Percentiles rank a stretch among this genome's conserved stretches.
Evolutionary conservation across 2,329 filamentous ascomycete species (phyloP).

Genomic region (Beauveria sp.): DNA sequence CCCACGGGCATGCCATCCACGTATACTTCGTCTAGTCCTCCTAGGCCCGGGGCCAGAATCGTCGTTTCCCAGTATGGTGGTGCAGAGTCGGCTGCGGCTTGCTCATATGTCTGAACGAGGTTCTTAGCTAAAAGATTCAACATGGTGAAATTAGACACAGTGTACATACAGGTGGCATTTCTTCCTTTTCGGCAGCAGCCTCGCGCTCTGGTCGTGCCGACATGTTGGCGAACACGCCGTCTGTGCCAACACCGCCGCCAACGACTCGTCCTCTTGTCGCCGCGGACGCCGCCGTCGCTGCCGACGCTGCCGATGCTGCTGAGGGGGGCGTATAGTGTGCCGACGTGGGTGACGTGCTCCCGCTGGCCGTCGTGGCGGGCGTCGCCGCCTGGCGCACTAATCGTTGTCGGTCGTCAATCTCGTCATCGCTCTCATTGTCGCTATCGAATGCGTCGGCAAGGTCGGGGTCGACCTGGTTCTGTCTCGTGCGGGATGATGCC

Average conservation of each 20-base stretch:
- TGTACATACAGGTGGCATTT: slow-evolving; percentile 78
- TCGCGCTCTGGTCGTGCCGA: slow-evolving; percentile 81
- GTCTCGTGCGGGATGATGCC: slow-evolving; percentile 49
- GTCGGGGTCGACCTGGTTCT: slow-evolving; percentile 58
- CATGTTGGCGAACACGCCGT: slow-evolving; percentile 94
- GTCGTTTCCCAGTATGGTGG: slow-evolving; percentile 99
- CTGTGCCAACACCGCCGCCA: slow-evolving; percentile 70
- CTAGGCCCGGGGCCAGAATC: slow-evolving; percentile 84
- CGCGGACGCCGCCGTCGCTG: slow-evolving; percentile 17
- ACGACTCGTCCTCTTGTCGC: slow-evolving; percentile 37
- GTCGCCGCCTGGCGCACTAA: slow-evolving; percentile 60
- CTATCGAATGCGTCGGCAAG: slow-evolving; percentile 89
- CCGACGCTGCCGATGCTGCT: slow-evolving; percentile 25
- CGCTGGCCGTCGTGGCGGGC: slow-evolving; percentile 19
- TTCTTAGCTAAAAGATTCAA: background rate
- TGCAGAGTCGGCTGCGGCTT: slow-evolving; percentile 91
- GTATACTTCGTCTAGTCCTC: slow-evolving; percentile 89
- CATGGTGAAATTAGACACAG: background rate
- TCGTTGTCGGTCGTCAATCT: slow-evolving; percentile 72
- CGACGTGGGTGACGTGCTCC: slow-evolving; percentile 14
- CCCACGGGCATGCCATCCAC: slow-evolving; percentile 93
- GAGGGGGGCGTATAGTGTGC: slow-evolving; percentile 21
- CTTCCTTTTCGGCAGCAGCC: slow-evolving; percentile 62
- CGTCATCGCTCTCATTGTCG: slow-evolving; percentile 66
- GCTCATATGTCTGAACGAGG: slow-evolving; percentile 75